Evolutionary conservation across 1,139 yeast genomes (phyloP).

Genomic region (Saccharomycopsis hybrid): DNA sequence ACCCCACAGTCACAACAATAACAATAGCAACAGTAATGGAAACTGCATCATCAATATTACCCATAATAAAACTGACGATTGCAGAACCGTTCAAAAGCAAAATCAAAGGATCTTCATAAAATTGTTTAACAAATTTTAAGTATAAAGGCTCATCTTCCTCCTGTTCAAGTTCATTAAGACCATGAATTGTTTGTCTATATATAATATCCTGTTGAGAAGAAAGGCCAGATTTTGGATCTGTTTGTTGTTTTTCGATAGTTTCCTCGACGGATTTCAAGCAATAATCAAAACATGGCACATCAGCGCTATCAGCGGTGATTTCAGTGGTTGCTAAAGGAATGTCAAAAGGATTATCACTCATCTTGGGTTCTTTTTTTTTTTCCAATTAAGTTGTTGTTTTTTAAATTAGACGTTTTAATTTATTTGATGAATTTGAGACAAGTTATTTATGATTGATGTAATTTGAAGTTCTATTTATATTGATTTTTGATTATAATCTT

Average conservation of each 20-base stretch:
- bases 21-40: slow-evolving; percentile 82
- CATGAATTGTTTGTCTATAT: slow-evolving; percentile 67
- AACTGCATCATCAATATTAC: slow-evolving; percentile 87
- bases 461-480: too few relatives aligned
- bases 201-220: slow-evolving; percentile 61
- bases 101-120: slow-evolving; percentile 85
- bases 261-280: slow-evolving; percentile 6
- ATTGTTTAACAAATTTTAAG: slow-evolving; percentile 66
- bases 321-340: slow-evolving; percentile 22
- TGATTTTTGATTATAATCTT: too few relatives aligned
- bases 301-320: slow-evolving; percentile 24
- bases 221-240: slow-evolving; percentile 56
- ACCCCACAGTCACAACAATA: slow-evolving; percentile 91
- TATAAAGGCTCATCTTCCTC: slow-evolving; percentile 73
- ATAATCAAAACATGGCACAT: slow-evolving; percentile 22
- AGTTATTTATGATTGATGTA: too few relatives aligned
- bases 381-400: too few relatives aligned
- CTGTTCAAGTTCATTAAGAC: slow-evolving; percentile 62
- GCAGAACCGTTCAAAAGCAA: slow-evolving; percentile 85
- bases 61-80: slow-evolving; percentile 75
- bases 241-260: slow-evolving; percentile 44
- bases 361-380: too few relatives aligned
- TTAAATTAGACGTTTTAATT: too few relatives aligned
- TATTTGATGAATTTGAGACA: too few relatives aligned
- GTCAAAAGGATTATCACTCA: slow-evolving; percentile 30